Evolutionary conservation across 2,329 filamentous ascomycete genomes (phyloP).

Genomic region (Nothomitra cinnamomea): DNA sequence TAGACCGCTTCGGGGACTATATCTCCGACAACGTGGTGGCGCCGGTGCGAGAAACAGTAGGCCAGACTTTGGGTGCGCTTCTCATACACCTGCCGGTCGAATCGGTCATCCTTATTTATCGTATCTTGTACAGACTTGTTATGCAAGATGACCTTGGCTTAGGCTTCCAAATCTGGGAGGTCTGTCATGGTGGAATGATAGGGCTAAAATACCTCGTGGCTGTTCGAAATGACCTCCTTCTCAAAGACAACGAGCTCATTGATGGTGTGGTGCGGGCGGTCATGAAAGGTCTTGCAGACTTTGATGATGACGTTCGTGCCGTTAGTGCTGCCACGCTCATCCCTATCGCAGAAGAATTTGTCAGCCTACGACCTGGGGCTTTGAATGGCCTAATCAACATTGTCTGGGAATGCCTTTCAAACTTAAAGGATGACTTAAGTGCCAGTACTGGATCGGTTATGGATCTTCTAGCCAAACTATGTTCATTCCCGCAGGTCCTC

Average conservation of each 20-base stretch:
- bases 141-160: constrained; percentile 72
- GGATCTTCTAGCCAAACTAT: constrained; percentile 91
- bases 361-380: constrained; percentile 61
- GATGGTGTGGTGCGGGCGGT: constrained; percentile 85
- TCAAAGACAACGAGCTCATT: constrained; percentile 70
- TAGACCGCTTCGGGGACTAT: constrained; percentile 95
- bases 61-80: constrained; percentile 80
- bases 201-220: constrained; percentile 89
- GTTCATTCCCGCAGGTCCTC: constrained; percentile 81
- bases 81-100: constrained; percentile 64
- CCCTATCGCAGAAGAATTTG: constrained; percentile 89
- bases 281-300: constrained; percentile 83
- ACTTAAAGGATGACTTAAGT: constrained; percentile 90
- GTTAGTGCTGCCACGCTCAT: constrained; percentile 96
- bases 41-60: constrained; percentile 86
- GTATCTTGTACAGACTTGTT: constrained; percentile 71
- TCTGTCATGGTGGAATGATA: constrained; percentile 96
- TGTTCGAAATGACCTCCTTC: constrained; percentile 77
- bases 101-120: constrained; percentile 73
- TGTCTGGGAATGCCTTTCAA: constrained; percentile 93
- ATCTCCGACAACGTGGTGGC: constrained; percentile 95
- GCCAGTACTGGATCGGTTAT: constrained; percentile 97
- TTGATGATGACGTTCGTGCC: constrained; percentile 87
- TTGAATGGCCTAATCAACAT: constrained; percentile 77
- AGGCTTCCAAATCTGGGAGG: constrained; percentile 68